Conservation (phyloP, 2,329 filamentous ascomycete genomes). For the Phialophora tarda region DNA sequence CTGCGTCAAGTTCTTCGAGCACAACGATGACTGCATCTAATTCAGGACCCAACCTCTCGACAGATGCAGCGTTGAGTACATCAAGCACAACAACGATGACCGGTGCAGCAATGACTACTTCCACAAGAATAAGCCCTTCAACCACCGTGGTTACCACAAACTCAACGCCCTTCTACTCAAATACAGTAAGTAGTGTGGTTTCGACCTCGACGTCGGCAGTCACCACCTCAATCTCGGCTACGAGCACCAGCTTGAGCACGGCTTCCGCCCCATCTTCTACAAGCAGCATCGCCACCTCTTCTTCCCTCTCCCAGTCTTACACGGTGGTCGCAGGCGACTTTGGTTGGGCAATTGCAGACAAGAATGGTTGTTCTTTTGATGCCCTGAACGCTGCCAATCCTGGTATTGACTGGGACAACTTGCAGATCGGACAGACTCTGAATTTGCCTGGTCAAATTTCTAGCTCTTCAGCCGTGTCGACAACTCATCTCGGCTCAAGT, state of each 20-base stretch:
- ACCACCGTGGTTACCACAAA: neutral
- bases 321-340: constrained; percentile 32
- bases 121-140: neutral
- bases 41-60: neutral
- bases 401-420: constrained; percentile 31
- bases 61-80: neutral
- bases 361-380: constrained; percentile 31
- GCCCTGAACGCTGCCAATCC: constrained; percentile 33
- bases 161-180: neutral
- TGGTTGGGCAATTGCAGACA: constrained; percentile 29
- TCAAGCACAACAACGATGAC: constrained; percentile 11
- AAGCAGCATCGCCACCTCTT: constrained; percentile 16
- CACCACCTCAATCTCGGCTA: constrained; percentile 7
- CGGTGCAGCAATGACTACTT: neutral
- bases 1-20: constrained; percentile 4
- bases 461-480: constrained; percentile 1
- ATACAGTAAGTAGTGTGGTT: neutral
- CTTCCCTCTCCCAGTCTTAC: constrained; percentile 24
- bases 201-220: constrained; percentile 13
- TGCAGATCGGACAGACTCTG: constrained; percentile 31
- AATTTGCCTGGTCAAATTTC: constrained; percentile 25
- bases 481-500: neutral
- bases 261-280: neutral
- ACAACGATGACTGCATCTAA: constrained; percentile 9
- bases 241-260: constrained; percentile 8